phyloP scores from a whole-genome alignment of 2,329 filamentous ascomycete species.

The Microcera coccophila region DNA sequence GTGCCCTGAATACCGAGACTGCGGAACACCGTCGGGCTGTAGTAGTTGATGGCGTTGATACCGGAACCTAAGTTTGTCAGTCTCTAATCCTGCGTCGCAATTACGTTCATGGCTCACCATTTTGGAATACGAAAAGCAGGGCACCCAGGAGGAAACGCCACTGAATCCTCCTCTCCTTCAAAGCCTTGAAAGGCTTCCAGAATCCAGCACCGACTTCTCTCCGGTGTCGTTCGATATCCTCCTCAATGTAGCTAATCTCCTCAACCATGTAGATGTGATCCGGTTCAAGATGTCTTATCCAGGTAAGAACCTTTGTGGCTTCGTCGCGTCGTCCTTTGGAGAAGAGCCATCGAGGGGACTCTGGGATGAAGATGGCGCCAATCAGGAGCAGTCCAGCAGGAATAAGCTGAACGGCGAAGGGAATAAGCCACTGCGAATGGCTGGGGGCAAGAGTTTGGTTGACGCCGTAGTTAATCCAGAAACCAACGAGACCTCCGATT shows the following conservation, averaged over 20 bases:
- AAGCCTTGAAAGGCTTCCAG: slow-evolving; percentile 66
- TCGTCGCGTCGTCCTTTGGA: slow-evolving; percentile 57
- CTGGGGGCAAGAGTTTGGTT: slow-evolving; percentile 45
- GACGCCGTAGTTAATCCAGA: slow-evolving; percentile 61
- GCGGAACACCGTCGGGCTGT: slow-evolving; percentile 46
- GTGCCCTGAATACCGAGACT: slow-evolving; percentile 45
- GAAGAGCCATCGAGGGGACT: slow-evolving; percentile 69
- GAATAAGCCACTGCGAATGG: slow-evolving; percentile 59
- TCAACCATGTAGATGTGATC: slow-evolving; percentile 66
- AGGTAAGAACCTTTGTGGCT: slow-evolving; percentile 56
- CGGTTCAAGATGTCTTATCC: slow-evolving; percentile 57
- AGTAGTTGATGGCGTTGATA: slow-evolving; percentile 79
- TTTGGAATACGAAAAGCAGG: slow-evolving; percentile 76
- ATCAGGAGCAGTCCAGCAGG: slow-evolving; percentile 60
- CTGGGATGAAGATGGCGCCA: slow-evolving; percentile 57
- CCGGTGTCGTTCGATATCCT: slow-evolving; percentile 62
- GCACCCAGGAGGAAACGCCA: slow-evolving; percentile 71
- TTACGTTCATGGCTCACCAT: slow-evolving; percentile 43
- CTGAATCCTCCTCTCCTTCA: slow-evolving; percentile 54
- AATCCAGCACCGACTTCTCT: slow-evolving; percentile 65
- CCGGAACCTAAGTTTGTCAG: slow-evolving; percentile 40
- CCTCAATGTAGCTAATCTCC: slow-evolving; percentile 67
- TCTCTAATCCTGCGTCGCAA: not conserved
- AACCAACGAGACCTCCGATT: slow-evolving; percentile 59
- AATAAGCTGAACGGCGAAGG: slow-evolving; percentile 64